phyloP scores from a whole-genome alignment of 1,284 basidiomycete species.

The Hemileia vastatrix region DNA sequence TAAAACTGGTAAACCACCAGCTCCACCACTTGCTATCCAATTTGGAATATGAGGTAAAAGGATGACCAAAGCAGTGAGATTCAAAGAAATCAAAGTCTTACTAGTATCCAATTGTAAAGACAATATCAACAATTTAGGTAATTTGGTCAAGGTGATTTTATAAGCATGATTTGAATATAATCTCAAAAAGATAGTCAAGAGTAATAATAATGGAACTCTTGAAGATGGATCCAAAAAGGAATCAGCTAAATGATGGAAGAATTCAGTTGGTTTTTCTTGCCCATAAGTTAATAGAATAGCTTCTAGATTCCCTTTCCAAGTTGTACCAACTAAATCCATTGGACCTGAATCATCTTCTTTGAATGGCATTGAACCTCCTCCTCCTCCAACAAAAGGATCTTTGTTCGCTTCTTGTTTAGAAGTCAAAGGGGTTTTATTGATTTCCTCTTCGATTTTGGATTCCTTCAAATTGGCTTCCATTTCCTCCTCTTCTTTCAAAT shows the following conservation, averaged over 20 bases:
- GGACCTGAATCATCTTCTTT: background rate
- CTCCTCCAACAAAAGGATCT: no score
- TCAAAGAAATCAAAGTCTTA: slow-evolving; percentile 33
- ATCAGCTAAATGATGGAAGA: slow-evolving; percentile 38
- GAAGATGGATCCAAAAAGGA: slow-evolving; percentile 32
- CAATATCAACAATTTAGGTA: slow-evolving; percentile 32
- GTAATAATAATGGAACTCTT: no score
- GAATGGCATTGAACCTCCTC: background rate
- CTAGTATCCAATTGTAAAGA: slow-evolving; percentile 35
- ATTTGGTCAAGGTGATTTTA: slow-evolving; percentile 35
- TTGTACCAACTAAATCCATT: slow-evolving; percentile 17
- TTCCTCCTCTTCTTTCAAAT: slow-evolving; percentile 14
- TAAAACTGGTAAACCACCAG: slow-evolving; percentile 33
- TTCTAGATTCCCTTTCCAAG: slow-evolving; percentile 36
- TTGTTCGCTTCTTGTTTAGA: background rate
- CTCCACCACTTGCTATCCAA: slow-evolving; percentile 38
- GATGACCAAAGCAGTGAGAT: slow-evolving; percentile 36
- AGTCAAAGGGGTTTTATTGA: background rate
- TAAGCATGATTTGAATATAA: no score
- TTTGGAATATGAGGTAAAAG: slow-evolving; percentile 40
- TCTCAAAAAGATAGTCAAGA: no score
- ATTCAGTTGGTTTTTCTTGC: slow-evolving; percentile 33
- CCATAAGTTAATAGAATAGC: slow-evolving; percentile 34
- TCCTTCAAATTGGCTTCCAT: background rate
- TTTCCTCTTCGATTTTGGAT: background rate